Conservation (phyloP, 306 rosid species). For the Clitoria ternatea region DNA sequence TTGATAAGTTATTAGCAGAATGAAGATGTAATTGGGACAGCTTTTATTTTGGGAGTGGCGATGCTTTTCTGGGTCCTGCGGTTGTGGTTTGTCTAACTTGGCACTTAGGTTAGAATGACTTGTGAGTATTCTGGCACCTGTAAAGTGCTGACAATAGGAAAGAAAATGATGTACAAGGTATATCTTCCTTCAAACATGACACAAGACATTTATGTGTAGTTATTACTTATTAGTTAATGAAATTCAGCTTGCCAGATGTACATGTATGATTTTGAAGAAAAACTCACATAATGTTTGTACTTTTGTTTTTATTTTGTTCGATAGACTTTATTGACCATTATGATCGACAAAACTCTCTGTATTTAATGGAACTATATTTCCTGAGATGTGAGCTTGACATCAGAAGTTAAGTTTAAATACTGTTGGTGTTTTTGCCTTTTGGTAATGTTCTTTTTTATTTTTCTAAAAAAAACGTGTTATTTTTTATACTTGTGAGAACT, state of each 20-base stretch:
- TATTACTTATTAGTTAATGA: too few relatives aligned
- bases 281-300: background rate
- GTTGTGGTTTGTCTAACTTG: slow-evolving; percentile 52
- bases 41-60: slow-evolving; percentile 35
- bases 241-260: slow-evolving; percentile 30
- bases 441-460: background rate
- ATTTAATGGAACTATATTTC: too few relatives aligned
- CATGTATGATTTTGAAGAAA: background rate
- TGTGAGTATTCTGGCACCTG: slow-evolving; percentile 54
- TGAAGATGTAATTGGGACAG: slow-evolving; percentile 39
- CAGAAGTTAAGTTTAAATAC: too few relatives aligned
- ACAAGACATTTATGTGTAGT: slow-evolving; percentile 32
- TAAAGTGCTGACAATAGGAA: slow-evolving; percentile 39
- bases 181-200: slow-evolving; percentile 27
- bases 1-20: slow-evolving; percentile 22
- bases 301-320: too few relatives aligned
- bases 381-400: too few relatives aligned
- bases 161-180: slow-evolving; percentile 36
- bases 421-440: too few relatives aligned
- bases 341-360: too few relatives aligned
- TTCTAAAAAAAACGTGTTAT: background rate
- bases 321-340: too few relatives aligned
- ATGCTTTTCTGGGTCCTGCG: slow-evolving; percentile 17
- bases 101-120: slow-evolving; percentile 58
- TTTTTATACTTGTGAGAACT: background rate